phyloP scores from a whole-genome alignment of 192 early-diverging fungal species.

The Linderina pennispora region DNA sequence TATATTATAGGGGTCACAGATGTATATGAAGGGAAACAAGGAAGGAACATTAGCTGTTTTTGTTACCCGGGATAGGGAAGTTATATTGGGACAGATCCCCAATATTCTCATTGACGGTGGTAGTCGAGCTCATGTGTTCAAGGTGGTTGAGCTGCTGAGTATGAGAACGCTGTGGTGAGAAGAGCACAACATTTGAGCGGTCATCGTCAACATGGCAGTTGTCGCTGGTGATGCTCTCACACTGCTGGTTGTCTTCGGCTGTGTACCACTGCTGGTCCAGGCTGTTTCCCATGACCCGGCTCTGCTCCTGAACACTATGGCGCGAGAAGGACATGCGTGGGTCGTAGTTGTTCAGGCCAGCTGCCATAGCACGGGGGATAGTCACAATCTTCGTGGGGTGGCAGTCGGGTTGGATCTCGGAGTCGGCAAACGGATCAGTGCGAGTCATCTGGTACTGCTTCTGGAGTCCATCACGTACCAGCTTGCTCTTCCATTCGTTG shows the following conservation, averaged over 20 bases:
- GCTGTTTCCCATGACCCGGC: too few species aligned
- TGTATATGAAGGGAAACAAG: neutral
- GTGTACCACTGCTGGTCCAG: conserved; percentile 1
- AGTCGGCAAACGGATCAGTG: conserved; percentile 31
- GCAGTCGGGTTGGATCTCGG: conserved; percentile 25
- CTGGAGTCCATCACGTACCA: conserved; percentile 37
- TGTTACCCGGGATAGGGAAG: neutral
- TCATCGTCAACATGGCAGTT: conserved; percentile 12
- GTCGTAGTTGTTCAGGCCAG: conserved; percentile 18
- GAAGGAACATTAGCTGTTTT: too few species aligned
- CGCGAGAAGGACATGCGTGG: conserved; percentile 31
- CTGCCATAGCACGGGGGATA: conserved; percentile 14
- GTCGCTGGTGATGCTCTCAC: conserved; percentile 6
- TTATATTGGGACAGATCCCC: neutral
- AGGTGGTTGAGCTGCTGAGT: conserved; percentile 5
- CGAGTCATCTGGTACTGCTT: conserved; percentile 44
- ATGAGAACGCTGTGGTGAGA: conserved; percentile 16
- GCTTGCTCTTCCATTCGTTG: conserved; percentile 36
- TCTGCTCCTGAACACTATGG: neutral
- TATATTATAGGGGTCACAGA: neutral
- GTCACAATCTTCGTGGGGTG: conserved; percentile 18
- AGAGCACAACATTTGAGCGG: conserved; percentile 13
- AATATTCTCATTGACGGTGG: conserved; percentile 30
- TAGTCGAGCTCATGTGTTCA: conserved; percentile 32
- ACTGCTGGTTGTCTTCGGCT: neutral